Evolutionary conservation across 2,329 filamentous ascomycete species (phyloP).

Genomic region (Zymoseptoria tritici): DNA sequence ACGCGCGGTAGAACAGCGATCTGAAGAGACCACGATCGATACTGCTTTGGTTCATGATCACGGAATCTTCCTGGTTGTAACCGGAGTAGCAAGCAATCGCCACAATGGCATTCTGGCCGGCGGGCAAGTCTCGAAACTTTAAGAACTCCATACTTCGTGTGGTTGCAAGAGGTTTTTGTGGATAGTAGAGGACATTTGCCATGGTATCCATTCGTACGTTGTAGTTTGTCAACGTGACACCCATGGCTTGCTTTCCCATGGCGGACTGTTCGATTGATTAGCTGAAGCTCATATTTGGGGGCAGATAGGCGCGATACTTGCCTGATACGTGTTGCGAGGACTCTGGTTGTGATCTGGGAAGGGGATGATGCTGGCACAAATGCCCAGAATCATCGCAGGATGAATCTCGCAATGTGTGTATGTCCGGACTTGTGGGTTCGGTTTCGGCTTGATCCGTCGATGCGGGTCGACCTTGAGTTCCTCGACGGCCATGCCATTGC

Average conservation of each 20-base stretch:
- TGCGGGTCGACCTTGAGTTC: slow-evolving; percentile 68
- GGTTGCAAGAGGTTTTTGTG: slow-evolving; percentile 92
- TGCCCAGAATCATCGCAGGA: slow-evolving; percentile 96
- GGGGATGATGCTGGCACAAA: slow-evolving; percentile 97
- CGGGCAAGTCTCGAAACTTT: slow-evolving; percentile 93
- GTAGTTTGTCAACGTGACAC: slow-evolving; percentile 96
- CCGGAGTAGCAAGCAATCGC: slow-evolving; percentile 96
- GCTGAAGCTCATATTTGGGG: too few relatives aligned
- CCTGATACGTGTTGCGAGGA: slow-evolving; percentile 86
- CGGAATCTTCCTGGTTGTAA: slow-evolving; percentile 99
- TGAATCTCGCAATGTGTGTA: slow-evolving; percentile 99
- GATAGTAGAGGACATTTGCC: slow-evolving; percentile 98
- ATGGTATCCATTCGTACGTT: slow-evolving; percentile 97
- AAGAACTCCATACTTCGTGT: slow-evolving; percentile 98
- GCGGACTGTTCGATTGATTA: too few relatives aligned
- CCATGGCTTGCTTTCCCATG: slow-evolving; percentile 99
- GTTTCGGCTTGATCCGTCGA: slow-evolving; percentile 76
- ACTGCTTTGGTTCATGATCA: slow-evolving; percentile 99
- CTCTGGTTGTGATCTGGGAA: slow-evolving; percentile 99
- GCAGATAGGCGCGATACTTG: too few relatives aligned
- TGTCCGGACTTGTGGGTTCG: slow-evolving; percentile 79
- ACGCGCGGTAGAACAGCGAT: slow-evolving; percentile 94
- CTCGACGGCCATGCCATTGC: slow-evolving; percentile 24
- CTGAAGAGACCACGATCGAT: slow-evolving; percentile 96
- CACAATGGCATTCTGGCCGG: slow-evolving; percentile 96